Evolutionary conservation across 345 rosid genomes (phyloP), one percentile per base, ranked within the genome.

Genomic region (Euphorbia peplus): DNA sequence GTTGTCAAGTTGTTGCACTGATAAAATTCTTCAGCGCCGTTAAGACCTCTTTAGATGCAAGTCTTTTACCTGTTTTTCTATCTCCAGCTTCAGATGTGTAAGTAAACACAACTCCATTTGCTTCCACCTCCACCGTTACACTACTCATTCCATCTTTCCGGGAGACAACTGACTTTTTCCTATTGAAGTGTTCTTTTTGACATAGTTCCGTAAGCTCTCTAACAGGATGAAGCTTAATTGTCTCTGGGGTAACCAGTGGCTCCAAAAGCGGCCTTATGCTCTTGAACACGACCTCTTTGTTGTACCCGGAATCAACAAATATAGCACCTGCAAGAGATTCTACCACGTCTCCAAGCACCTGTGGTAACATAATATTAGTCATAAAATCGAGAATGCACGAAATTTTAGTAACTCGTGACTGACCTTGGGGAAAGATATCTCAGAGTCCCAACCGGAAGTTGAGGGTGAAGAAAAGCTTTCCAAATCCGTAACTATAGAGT

Each of bases 291-390:
- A 18, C 59, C 39, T 83, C 85, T 70, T 82, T 95, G 68, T 84
- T 42, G 82, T 80, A 83, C 32, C 88, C 92, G 0, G 98, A 91
- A 76, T 95, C 99, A 25, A 91, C 88, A 22, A 80, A 64, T 58
- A 95, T 91, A 2, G 99, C 99, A 6, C 99, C 99, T 0, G 92
- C 96, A 42, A 95, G 66, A 3, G 99, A 90, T 73, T 95, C 98
- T 0, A 95, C 83, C 3, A 95, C 75, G 73, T 95, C 98, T 70
- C 93, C 99, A 15, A 95, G 92, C 24, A 85, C 97, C 99, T 95
- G 76, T 55, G 2, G 18, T 11, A 16, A 69, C 15, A 48, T 50
- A 0, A 29, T 39, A 32, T 32, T 2, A 32, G 6, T 32, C 21
- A 10, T 58, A 22, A 13, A 59, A 35, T 19, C 5, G 15, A 5